Evolutionary conservation across 805 yeast genomes (phyloP), one percentile per base, ranked within the genome.

Genomic region (Wickerhamiella alocasiicola): DNA sequence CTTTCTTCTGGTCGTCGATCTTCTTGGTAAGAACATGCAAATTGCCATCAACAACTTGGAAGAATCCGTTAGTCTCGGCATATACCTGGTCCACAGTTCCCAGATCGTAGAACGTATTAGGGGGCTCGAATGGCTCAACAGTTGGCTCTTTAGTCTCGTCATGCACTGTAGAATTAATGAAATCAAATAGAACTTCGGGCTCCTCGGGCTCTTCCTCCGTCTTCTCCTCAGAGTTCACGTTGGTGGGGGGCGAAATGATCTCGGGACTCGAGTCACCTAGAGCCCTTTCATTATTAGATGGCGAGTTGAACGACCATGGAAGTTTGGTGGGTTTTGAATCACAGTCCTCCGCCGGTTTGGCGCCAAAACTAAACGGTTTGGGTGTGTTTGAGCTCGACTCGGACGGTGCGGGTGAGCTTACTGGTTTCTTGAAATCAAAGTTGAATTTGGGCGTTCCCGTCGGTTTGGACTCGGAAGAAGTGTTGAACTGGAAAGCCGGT

Each of bases 41-140:
- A 23, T 51, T 51, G 18, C 47, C 43, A 41, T 49, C 53, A 11
- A 49, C 16, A 2, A 44, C 38, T 37, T 48, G 52, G 35, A 49
- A 44, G 9, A 51, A 42, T 18, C 29, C 12, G 35, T 46, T 48
- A 1, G 49, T 47, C 23, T 46, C 46, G 3, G 45, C 46, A 19
- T 39, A 49, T 2, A 48, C 23, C 9, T 19, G 30, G 26, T 51
- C 55, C 15, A 49, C 33, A 3, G 44, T 46, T 16, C 23, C 37
- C 18, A 42, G 36, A 24, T 31, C 38, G 15, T n/a, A 12, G 19
- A 12, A 27, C n/a, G n/a, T 16, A 9, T 13, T 15, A 1, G 26
- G 9, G 25, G 39, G 31, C 5, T 20, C 25, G 11, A 23, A 23
- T 23, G 7, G 9, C 11, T 11, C 11, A 11, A 23, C 9, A 7